Evolutionary conservation across 2,329 filamentous ascomycete species (phyloP), one percentile per base, ranked within the genome.

Genomic region (Neopestalotiopsis clavispora): DNA sequence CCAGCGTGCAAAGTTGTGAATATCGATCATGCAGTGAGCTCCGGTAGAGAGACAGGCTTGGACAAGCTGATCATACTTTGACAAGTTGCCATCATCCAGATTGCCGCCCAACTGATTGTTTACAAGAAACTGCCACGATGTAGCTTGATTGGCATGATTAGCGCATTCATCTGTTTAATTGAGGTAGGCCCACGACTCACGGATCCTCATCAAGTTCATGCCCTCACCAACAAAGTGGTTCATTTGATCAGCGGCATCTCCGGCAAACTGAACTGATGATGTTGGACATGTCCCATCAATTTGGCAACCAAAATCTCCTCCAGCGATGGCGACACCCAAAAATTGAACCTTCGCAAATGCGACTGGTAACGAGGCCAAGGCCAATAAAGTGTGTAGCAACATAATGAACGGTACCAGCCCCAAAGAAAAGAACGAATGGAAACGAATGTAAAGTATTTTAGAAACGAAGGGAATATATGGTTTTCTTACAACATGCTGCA

Each of bases 41-140:
- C 87, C 88, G 0, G 87, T 86, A 20, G 75, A 79, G 20, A 91
- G 78, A 72, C 89, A 91, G 32, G 82, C 83, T 72, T 89, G 84
- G 28, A 91, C 81, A 9, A 91, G 78, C 32, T 82, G 79, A 73
- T 91, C 84, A 73, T 89, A 91, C 49, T 83, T 81, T 2, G 75
- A 83, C 28, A 86, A 76, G 68, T 87, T 88, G 13, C 73, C 76
- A 14, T 78, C 62, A 74, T 89, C 79, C 40, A 91, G 80, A 13
- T 78, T 80, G 28, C 81, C 84, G 32, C 85, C 86, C n/a, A 86
- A 76, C 58, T 84, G 78, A 71, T 84, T 83, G 72, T 85, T 85
- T 68, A 85, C 80, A n/a, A 91, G 82, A 72, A 84, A 90, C 72
- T 91, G 88, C 89, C 89, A 91, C 23, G 82, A 83, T 34, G 87